Evolutionary conservation across 1,139 yeast genomes (phyloP), one percentile per base, ranked within the genome.

Genomic region (Meyerozyma athensensis): DNA sequence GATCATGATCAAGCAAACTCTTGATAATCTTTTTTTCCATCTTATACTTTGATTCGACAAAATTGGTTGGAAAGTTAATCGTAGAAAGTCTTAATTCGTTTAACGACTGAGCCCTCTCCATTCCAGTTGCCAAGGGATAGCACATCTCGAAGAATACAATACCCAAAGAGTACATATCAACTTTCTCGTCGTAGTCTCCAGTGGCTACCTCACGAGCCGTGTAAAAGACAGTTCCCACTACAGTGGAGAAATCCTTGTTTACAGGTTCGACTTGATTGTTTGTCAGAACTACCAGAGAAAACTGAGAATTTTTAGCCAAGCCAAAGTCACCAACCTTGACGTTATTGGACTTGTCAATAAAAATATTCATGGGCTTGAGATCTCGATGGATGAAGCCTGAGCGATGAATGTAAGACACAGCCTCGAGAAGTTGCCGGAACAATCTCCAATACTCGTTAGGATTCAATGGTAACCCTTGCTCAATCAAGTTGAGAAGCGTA

Each of bases 301-400:
- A 60, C 56, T 76, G 72, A 63, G 92, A 43, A 49, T 81, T 86
- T 50, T 89, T 90, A 0, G 98, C 99, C 40, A 94, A 71, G 0
- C 98, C 99, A 60, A 94, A 94, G 55, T 94, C 98, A 48, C 99
- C 98, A 23, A 94, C 86, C 56, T 94, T 94, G 39, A 92, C 80
- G 54, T 90, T 87, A 49, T 85, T 82, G 1, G 86, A 77, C 47
- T 84, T 83, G 58, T 92, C 98, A 48, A 94, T 90, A 65, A 94
- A 94, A 58, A 94, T 87, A 57, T 94, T 94, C 74, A 84, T 84
- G 1, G 98, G 98, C 56, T 94, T 94, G 51, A 94, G 71, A 57
- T 94, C 99, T 39, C 98, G 72, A 60, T 94, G 98, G 46, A 94
- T 92, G 38, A 90, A 86, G 0, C 97, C 97, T 56, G 87, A 95